A percentile compares a stretch with the other conserved stretches of the same genome.
Evolutionary conservation across 2,329 filamentous ascomycete species (phyloP).

Genomic region (Chalaropsis thielavioides): DNA sequence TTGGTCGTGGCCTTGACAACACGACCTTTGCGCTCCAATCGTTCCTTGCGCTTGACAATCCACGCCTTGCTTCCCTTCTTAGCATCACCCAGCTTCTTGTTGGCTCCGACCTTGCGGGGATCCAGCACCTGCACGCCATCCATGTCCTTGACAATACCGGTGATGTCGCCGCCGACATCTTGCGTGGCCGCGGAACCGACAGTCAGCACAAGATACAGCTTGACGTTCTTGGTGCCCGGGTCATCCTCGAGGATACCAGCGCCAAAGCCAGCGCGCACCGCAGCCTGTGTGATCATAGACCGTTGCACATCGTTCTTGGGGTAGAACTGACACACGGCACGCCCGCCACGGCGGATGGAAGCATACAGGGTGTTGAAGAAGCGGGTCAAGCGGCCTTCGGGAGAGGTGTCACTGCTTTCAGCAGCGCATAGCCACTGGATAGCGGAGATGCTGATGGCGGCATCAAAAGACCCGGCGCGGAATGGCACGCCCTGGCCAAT

Average conservation of each 20-base stretch:
- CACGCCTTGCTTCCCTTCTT: slow-evolving; percentile 76
- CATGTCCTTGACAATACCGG: slow-evolving; percentile 77
- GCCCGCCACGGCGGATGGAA: slow-evolving; percentile 63
- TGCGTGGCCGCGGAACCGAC: slow-evolving; percentile 50
- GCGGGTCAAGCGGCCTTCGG: slow-evolving; percentile 59
- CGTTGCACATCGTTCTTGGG: slow-evolving; percentile 88
- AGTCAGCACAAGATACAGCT: slow-evolving; percentile 89
- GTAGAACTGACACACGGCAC: slow-evolving; percentile 95
- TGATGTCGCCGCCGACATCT: slow-evolving; percentile 59
- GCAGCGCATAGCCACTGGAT: slow-evolving; percentile 99
- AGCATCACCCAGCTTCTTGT: slow-evolving; percentile 34
- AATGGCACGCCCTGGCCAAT: slow-evolving; percentile 95
- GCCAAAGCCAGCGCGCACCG: slow-evolving; percentile 86
- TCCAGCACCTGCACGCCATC: slow-evolving; percentile 74
- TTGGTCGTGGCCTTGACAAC: slow-evolving; percentile 84
- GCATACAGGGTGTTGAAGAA: slow-evolving; percentile 94
- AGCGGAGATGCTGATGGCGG: slow-evolving; percentile 84
- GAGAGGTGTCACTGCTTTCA: slow-evolving; percentile 71
- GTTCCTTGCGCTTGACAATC: slow-evolving; percentile 77
- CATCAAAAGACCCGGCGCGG: slow-evolving; percentile 81
- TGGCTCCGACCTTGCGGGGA: slow-evolving; percentile 31
- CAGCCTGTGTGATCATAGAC: slow-evolving; percentile 80
- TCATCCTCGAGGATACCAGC: slow-evolving; percentile 92
- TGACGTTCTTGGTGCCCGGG: slow-evolving; percentile 87
- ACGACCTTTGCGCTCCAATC: slow-evolving; percentile 90